Conservation (phyloP, 108 stramenopile species). For the Cafeteria roenbergensis region DNA sequence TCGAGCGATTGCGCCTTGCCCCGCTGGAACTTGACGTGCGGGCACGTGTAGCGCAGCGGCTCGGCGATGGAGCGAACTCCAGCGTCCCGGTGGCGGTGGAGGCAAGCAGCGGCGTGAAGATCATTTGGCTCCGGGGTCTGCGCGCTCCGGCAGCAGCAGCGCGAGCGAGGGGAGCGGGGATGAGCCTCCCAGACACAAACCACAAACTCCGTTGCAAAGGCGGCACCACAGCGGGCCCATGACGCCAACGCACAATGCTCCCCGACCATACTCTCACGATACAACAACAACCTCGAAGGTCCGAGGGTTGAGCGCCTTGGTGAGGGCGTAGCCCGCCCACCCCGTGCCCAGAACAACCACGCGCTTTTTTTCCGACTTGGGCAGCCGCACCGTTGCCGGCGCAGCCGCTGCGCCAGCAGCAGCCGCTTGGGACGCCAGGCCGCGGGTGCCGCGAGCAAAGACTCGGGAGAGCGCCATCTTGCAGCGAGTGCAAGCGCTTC, state of each 20-base stretch:
- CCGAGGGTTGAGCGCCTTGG: neutral
- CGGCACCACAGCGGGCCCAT: neutral
- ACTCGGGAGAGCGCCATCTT: no score
- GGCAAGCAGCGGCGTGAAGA: conserved; percentile 89
- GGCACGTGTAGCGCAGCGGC: conserved; percentile 61
- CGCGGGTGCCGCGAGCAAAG: no score
- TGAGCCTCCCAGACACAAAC: neutral
- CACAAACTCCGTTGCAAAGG: neutral
- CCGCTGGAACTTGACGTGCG: conserved; percentile 49
- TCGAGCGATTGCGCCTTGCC: conserved; percentile 63
- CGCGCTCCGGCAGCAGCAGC: neutral
- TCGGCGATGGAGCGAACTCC: conserved; percentile 84
- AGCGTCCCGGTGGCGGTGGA: conserved; percentile 87
- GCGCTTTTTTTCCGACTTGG: no score
- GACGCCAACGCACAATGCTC: neutral
- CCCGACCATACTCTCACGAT: neutral
- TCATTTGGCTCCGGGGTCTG: conserved; percentile 58
- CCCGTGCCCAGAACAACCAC: neutral
- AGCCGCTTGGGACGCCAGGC: no score
- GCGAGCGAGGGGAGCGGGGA: neutral
- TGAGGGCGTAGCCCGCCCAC: neutral
- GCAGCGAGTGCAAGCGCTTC: no score
- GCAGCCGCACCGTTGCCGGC: no score
- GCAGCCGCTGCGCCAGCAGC: no score
- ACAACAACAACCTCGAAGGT: neutral